Evolutionary conservation across 2,329 filamentous ascomycete species (phyloP).

Genomic region (Erysiphe pulchra): DNA sequence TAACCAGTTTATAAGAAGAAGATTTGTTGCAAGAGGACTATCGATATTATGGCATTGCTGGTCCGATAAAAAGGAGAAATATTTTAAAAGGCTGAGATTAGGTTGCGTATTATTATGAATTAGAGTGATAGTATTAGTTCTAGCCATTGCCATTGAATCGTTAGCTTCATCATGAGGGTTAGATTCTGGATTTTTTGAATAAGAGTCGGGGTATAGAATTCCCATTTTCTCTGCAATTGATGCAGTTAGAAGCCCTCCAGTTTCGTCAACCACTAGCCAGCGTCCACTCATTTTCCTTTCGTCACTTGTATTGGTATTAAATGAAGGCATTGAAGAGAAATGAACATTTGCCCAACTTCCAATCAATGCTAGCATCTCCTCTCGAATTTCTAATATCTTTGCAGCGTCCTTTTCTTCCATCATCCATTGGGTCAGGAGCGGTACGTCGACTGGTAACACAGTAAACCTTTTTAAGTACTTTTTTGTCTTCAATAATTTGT

Average conservation of each 20-base stretch:
- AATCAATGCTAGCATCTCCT: constrained; percentile 59
- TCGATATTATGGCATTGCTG: constrained; percentile 16
- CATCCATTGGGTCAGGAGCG: constrained; percentile 49
- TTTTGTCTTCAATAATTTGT: constrained; percentile 77
- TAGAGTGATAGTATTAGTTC: constrained; percentile 47
- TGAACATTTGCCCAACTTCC: constrained; percentile 83
- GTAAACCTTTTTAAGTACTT: constrained; percentile 84
- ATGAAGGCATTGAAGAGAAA: constrained; percentile 18
- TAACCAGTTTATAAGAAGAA: constrained; percentile 74
- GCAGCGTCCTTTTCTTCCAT: constrained; percentile 54
- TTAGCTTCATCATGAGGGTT: not conserved
- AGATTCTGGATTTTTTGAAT: not conserved
- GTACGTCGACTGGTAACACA: constrained; percentile 58
- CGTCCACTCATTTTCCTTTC: constrained; percentile 11
- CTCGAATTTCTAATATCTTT: constrained; percentile 64
- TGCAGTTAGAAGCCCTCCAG: constrained; percentile 41
- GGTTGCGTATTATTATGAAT: constrained; percentile 65
- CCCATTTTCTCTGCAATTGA: constrained; percentile 47
- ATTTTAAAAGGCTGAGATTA: constrained; percentile 66
- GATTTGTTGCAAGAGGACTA: constrained; percentile 52
- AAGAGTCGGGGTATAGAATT: constrained; percentile 22
- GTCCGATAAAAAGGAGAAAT: constrained; percentile 54
- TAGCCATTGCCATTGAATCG: constrained; percentile 5
- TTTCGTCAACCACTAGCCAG: constrained; percentile 46
- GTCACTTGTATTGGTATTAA: not conserved